Base-by-base conservation (phyloP, 371 early-diverging fungal genomes). In the Mucor mucedo region DNA sequence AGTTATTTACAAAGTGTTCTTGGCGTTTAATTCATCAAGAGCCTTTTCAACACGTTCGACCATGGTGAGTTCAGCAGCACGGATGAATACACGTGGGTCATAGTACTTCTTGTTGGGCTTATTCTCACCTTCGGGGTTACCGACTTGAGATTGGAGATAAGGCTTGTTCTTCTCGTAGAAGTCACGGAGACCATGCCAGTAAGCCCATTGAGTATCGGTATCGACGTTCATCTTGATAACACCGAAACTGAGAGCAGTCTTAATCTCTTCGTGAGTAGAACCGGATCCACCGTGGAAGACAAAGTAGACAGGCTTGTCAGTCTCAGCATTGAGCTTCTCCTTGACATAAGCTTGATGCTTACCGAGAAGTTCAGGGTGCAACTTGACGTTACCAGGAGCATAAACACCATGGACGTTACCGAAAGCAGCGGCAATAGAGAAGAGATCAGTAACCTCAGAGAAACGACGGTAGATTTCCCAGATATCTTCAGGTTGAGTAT, bases 211-310 rank as follows among this genome's bases (percentile, higher is more conserved):
- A 38, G 92, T 92, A 58, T 82, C 82, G 28, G 78, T 81, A 72
- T 95, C 95, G 68, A 95, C 89, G 84, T 95, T 95, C 95, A 95
- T 95, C 90, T 95, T 95, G 82, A 95, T 84, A 42, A 95, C 93
- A 70, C 95, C 95, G 70, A 84, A 64, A 49, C 58, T 39, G 56
- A 95, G 93, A 45, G 95, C 95, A 28, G 88, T 89, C 67, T 83
- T 58, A 72, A 95, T 94, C 75, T 95, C 95, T 32, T 88, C 58
- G 63, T 80, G 77, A 57, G 91, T 82, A 45, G 94, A 93, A 55
- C 95, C 95, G n/a, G 95, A 94, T 53, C 95, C 95, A 71, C 95
- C 95, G 84, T 95, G 95, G 92, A 95, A 95, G 67, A 95, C 95
- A 70, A 95, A 93, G 84, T 80, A 91, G 69, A 95, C 88, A 40